Evolutionary conservation across 1,139 yeast species (phyloP), one percentile per base, ranked within the genome.

Genomic region (Yamadazyma membranifaciens): DNA sequence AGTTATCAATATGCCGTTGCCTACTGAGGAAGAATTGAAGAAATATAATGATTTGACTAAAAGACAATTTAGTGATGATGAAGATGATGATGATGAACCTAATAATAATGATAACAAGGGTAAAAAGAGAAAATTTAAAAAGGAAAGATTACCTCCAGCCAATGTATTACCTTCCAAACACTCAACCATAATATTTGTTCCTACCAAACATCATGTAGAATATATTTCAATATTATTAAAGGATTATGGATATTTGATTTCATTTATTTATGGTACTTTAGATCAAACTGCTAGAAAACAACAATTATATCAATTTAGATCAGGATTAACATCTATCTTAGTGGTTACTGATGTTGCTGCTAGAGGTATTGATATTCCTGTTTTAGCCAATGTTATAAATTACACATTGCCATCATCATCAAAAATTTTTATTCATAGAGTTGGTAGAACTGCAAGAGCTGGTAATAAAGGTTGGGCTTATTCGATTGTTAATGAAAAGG

Each of bases 321-420:
- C 82, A 1, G 98, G 98, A 1, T 69, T 86, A 40, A 82, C 97
- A 3, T 80, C 87, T 30, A 62, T 92, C 13, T 64, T 92, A 60
- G 97, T 92, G 7, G 98, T 94, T 42, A 92, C 99, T 1, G 99
- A 92, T 69, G 98, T 92, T 48, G 98, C 98, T 24, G 98, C 98
- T 4, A 86, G 98, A 73, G 99, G 99, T 83, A 91, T 92, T 49
- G 99, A 94, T 80, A 88, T 92, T 50, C 99, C 99, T 0, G 82
- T 92, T 45, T 76, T 92, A 58, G 96, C 98, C 11, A 91, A 92
- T 56, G 98, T 92, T 39, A 75, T 92, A 53, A 94, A 92, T 62
- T 91, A 80, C 61, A 81, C 96, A 0, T 71, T 92, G 44, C 98
- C 99, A 4, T 84, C 91, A 0, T 84, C 95, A 2, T 89, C 97